Conservation (phyloP, 139 green algal species). For the Chlorella sp. region DNA sequence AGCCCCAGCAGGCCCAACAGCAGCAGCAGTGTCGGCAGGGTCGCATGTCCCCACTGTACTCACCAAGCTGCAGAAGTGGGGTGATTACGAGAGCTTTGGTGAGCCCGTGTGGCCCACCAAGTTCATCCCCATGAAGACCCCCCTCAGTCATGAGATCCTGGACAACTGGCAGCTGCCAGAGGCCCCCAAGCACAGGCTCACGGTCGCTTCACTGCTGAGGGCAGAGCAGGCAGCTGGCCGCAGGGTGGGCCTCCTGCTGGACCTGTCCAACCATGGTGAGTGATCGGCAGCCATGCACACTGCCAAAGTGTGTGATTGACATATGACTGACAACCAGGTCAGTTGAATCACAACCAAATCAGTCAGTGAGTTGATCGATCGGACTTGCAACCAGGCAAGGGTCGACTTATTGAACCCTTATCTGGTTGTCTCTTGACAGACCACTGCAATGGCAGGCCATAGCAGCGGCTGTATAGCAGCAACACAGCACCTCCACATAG, state of each 20-base stretch:
- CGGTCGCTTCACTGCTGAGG: conserved; percentile 43
- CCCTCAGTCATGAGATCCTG: conserved; percentile 49
- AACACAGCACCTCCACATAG: no score
- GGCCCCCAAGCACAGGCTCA: conserved; percentile 52
- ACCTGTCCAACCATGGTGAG: conserved; percentile 41
- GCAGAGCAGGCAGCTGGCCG: conserved; percentile 28
- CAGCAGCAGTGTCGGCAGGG: no score
- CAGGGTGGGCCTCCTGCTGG: conserved; percentile 49
- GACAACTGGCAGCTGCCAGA: conserved; percentile 53
- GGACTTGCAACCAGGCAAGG: background rate
- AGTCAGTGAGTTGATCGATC: no score
- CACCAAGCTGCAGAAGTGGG: conserved; percentile 5
- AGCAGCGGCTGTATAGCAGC: no score
- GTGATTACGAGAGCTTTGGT: conserved; percentile 20
- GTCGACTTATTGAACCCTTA: background rate
- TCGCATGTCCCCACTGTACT: no score
- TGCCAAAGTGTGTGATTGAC: background rate
- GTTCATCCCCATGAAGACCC: conserved; percentile 52
- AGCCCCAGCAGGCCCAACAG: no score
- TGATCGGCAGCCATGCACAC: background rate
- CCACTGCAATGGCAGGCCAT: no score
- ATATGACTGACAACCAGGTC: no score
- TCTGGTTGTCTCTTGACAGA: background rate
- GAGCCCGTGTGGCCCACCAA: conserved; percentile 12
- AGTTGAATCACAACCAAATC: no score